A percentile compares a stretch with the other conserved stretches of the same genome.
Conservation (phyloP, 1,284 basidiomycete genomes). For the Earliella scabrosa region DNA sequence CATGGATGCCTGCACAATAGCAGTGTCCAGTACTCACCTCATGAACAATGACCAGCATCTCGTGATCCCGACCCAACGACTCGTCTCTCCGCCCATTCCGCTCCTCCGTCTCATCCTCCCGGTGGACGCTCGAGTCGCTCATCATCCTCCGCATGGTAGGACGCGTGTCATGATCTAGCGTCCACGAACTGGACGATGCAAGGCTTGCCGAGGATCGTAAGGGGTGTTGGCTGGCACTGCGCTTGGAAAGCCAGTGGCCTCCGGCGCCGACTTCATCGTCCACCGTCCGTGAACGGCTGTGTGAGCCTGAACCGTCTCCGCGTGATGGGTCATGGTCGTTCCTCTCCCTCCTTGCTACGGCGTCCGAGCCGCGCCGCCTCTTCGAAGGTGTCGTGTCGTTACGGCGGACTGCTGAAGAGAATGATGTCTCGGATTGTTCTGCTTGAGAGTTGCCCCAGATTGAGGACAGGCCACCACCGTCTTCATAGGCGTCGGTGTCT, state of each 20-base stretch:
- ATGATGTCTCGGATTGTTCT: slow-evolving; percentile 26
- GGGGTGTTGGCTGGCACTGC: slow-evolving; percentile 20
- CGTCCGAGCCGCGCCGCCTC: slow-evolving; percentile 35
- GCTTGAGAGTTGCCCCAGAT: slow-evolving; percentile 26
- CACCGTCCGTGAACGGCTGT: slow-evolving; percentile 32
- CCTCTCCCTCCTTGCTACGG: slow-evolving; percentile 21
- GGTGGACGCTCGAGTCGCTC: slow-evolving; percentile 21
- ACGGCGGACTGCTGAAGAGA: slow-evolving; percentile 33
- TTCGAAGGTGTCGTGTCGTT: slow-evolving; percentile 29
- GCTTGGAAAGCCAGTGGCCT: slow-evolving; percentile 19
- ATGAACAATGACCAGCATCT: slow-evolving; percentile 59
- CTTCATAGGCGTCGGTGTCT: neutral
- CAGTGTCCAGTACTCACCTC: slow-evolving; percentile 40
- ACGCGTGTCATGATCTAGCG: slow-evolving; percentile 32
- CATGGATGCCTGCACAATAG: neutral
- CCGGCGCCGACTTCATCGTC: slow-evolving; percentile 22
- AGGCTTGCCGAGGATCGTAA: slow-evolving; percentile 15
- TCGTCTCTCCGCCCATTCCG: neutral
- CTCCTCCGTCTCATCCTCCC: neutral
- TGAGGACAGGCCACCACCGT: neutral
- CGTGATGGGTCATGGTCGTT: slow-evolving; percentile 31
- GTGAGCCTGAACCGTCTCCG: slow-evolving; percentile 9
- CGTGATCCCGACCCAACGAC: slow-evolving; percentile 32
- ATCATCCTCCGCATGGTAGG: slow-evolving; percentile 36
- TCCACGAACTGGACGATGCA: slow-evolving; percentile 21